Base-by-base conservation (phyloP, 2,329 filamentous ascomycete species). In the Cadophora gregata region DNA sequence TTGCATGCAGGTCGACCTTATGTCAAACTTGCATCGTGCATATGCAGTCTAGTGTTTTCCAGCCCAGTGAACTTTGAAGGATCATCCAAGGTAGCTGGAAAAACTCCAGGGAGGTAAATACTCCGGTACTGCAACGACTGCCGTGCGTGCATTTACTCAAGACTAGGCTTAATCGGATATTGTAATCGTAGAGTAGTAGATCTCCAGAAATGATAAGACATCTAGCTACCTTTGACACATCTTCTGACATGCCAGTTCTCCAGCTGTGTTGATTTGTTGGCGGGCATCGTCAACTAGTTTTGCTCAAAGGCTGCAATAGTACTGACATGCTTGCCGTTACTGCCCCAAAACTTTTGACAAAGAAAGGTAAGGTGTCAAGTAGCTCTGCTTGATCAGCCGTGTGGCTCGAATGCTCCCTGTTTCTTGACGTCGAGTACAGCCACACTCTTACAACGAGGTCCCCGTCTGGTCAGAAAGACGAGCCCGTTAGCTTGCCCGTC, bases 121-220 rank as follows among this genome's bases (percentile, higher is more conserved):
- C 4, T 38, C 51, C 53, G 53, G 53, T 29, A 56, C 53, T 56
- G 36, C 29, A 9, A 21, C 29, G 53, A 56, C 53, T 56, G 31
- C 53, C 53, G 53, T 38, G 31, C 10, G 16, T n/a, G n/a, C n/a
- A n/a, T n/a, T 38, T 36, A 19, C 19, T 31, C 19, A 21, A 4
- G 4, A 24, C n/a, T 10, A 24, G 4, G 24, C 29, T 36, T 6
- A 12, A 16, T 24, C 31, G 24, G 29, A 24, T 36, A 29, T 56
- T 51, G 48, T 24, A 16, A 6, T 14, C 24, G 3, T 36, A 42
- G 38, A 42, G 31, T 33, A n/a, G n/a, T 38, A 14, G n/a, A n/a
- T n/a, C 29, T 6, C 31, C 27, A 33, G 27, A 55, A 36, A 8
- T 8, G n/a, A 21, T 4, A n/a, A 38, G 31, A 36, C 51, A 56